A percentile compares a stretch with the other conserved stretches of the same genome.
phyloP scores from a whole-genome alignment of 2,329 filamentous ascomycete genomes.

The Coniochaeta prunicola region DNA sequence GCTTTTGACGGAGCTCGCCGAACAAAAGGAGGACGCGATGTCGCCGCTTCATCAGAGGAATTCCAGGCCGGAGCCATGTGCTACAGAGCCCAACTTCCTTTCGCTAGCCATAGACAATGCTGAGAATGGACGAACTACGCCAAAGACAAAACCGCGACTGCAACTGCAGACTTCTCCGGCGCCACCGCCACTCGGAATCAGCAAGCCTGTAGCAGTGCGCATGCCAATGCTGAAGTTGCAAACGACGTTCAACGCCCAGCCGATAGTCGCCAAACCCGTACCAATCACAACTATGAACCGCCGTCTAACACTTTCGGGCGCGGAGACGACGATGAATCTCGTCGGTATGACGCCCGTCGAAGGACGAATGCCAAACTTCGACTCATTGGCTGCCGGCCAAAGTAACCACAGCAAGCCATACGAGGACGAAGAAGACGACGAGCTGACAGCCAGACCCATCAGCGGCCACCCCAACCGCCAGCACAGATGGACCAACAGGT shows the following conservation, averaged over 20 bases:
- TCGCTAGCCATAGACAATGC: background rate
- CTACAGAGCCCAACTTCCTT: background rate
- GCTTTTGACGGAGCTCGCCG: background rate
- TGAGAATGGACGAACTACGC: background rate
- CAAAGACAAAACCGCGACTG: background rate
- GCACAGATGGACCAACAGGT: background rate
- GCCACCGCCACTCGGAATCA: background rate
- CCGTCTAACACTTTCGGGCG: background rate
- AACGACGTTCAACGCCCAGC: slow-evolving; percentile 3
- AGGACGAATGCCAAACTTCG: background rate
- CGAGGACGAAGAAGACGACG: slow-evolving; percentile 11
- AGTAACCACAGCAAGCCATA: background rate
- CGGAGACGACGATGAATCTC: background rate
- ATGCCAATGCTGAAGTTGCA: slow-evolving; percentile 9
- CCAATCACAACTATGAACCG: background rate
- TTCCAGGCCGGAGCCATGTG: background rate
- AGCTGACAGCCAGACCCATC: slow-evolving; percentile 14
- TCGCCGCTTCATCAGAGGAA: background rate
- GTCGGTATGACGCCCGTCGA: background rate
- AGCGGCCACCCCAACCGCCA: slow-evolving; percentile 6
- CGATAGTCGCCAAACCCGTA: background rate
- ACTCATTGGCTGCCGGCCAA: background rate
- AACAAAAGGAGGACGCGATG: background rate
- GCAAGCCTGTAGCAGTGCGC: slow-evolving; percentile 4
- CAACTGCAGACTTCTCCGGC: background rate